Conservation (phyloP, 768 basidiomycete genomes). For the Psilocybe subaeruginosa region DNA sequence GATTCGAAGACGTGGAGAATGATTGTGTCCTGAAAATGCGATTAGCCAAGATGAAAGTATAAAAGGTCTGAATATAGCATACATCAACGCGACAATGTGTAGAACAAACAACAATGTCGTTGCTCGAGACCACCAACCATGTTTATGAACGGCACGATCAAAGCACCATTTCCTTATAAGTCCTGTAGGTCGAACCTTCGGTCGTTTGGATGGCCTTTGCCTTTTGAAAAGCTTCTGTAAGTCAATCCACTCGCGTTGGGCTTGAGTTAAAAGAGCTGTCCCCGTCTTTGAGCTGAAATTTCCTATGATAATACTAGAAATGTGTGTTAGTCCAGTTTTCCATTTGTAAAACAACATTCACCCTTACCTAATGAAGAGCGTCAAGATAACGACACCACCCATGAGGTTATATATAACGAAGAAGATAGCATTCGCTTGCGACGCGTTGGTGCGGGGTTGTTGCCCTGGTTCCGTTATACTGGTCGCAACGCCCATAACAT, state of each 20-base stretch:
- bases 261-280: constrained; percentile 79
- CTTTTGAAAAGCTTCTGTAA: constrained; percentile 85
- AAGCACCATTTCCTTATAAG: constrained; percentile 83
- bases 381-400: constrained; percentile 88
- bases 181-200: constrained; percentile 58
- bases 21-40: constrained; percentile 71
- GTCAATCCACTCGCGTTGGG: constrained; percentile 95
- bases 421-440: constrained; percentile 86
- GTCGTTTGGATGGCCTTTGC: constrained; percentile 85
- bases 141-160: constrained; percentile 87
- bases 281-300: constrained; percentile 91
- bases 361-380: constrained; percentile 85
- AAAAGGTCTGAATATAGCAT: constrained; percentile 27
- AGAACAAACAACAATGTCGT: constrained; percentile 81
- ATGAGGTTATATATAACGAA: constrained; percentile 91
- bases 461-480: constrained; percentile 69
- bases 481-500: constrained; percentile 84
- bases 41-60: neutral
- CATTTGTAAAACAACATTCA: constrained; percentile 13
- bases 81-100: constrained; percentile 87
- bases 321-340: neutral
- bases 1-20: constrained; percentile 48
- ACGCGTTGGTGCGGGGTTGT: constrained; percentile 74
- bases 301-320: constrained; percentile 86
- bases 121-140: constrained; percentile 87